Evolutionary conservation across 2,329 filamentous ascomycete genomes (phyloP), one percentile per base, ranked within the genome.

Genomic region (Zarea fungicola): DNA sequence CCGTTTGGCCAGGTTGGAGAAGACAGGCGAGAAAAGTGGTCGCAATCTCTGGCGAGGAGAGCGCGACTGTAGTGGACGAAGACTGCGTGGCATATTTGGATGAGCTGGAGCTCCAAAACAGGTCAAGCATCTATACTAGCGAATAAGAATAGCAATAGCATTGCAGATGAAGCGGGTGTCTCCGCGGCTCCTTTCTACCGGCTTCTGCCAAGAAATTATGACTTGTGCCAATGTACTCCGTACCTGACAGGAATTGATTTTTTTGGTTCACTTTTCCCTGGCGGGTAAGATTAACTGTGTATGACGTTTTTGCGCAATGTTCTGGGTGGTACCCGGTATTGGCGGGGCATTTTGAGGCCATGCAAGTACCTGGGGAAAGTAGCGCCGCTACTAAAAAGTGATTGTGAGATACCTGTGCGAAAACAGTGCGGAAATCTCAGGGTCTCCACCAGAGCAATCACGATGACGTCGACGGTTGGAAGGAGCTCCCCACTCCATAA

Each of bases 31-130:
- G 18, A 48, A 36, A 25, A 29, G 46, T n/a, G 37, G n/a, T 14
- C 46, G 46, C 13, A 10, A 37, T 26, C 37, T 48, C 18, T 48
- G 46, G 46, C 37, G 46, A 6, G 46, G 46, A 16, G 48, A 44
- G 36, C 43, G 49, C 10, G 49, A 51, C 16, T 47, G 49, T 21
- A 48, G 43, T 13, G 43, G 49, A 4, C 49, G 44, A 8, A 51
- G 49, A 25, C 40, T 51, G 21, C 49, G 49, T 26, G 49, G 49
- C 4, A 29, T 51, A n/a, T 51, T 51, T 48, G 44, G 44, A 23
- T 47, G 37, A 48, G 42, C 31, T 28, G 43, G 34, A 37, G 34
- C 14, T 22, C 19, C 22, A 29, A 34, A 31, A 10, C 16, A 48
- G 39, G 18, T 21, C 18, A 22, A 28, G 3, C 7, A 21, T 42